Base-by-base conservation (phyloP, 2,329 filamentous ascomycete species). In the Aspergillus intermedius region DNA sequence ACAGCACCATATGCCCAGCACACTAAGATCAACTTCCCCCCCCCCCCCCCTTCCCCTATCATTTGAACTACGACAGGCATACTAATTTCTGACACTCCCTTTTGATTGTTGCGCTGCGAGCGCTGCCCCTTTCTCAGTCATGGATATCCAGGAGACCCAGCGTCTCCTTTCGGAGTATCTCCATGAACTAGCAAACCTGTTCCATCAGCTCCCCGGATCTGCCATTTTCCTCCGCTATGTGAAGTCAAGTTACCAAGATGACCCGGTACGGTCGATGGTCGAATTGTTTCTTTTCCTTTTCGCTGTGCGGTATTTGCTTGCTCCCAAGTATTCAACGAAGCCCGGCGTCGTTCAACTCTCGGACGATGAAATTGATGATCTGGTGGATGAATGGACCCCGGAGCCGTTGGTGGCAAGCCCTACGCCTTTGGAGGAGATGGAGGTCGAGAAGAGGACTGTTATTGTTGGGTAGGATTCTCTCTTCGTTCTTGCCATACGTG, bases 281-380 rank as follows among this genome's bases (percentile, higher is more conserved):
- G 93, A 98, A 72, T 77, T 98, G 45, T 84, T 97, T 57, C 78
- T 98, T 51, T 88, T 98, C 59, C 82, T 98, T 47, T 98, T 98
- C 74, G 94, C 94, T 54, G 86, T 98, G 49, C 83, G 91, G 54
- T 98, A 98, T 69, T 77, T 98, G 47, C 77, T 97, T 53, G 86
- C 90, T 53, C 91, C 91, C 0, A 90, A 88, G 46, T 98, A 98
- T 72, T 89, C 88, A 55, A 96, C 91, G 64, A 91, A 91, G 67
- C 87, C 88, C 59, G 93, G 90, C 63, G 90, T 89, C 60, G 89
- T 97, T 54, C 87, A 88, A 60, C 76, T 98, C 53, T 86, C 86
- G 8, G 91, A 96, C 68, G 89, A 95, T 81, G 93, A 98, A 74
- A 94, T 98, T 58, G 93, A 98, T 64, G 93, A 98, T 64, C 74